A percentile compares a stretch with the other conserved stretches of the same genome.
These are phyloP conservation scores for Colletotrichum horii DNA, from an alignment of 2,329 filamentous ascomycete genomes.

Conservation along the genomic window DNA sequence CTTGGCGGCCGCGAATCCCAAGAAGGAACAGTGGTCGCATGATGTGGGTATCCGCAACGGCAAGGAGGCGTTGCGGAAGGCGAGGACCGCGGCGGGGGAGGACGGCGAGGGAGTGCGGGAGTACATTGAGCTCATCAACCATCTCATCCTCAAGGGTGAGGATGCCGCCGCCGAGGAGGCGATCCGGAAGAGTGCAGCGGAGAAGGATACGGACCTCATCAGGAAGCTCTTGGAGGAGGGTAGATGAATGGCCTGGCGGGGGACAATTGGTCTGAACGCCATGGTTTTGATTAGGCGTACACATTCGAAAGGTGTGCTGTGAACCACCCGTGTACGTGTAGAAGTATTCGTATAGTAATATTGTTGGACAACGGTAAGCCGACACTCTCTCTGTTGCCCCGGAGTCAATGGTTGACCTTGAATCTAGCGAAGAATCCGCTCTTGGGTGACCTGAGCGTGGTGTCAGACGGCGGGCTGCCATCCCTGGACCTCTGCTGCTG, in stretches of 20 bases:
- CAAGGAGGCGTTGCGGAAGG: constrained; percentile 56
- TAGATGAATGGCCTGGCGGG: constrained; percentile 29
- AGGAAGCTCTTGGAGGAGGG: constrained; percentile 53
- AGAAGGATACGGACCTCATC: constrained; percentile 55
- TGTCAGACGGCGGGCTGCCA: constrained; percentile 20
- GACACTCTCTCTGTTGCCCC: not conserved
- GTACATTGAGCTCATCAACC: constrained; percentile 62
- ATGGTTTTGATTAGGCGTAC: not conserved
- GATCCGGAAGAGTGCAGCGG: constrained; percentile 49
- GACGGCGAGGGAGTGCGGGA: constrained; percentile 65
- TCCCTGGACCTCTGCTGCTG: constrained; percentile 23
- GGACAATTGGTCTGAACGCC: not conserved
- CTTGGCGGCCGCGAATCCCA: constrained; percentile 24
- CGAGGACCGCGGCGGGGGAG: constrained; percentile 54
- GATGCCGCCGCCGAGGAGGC: constrained; percentile 34
- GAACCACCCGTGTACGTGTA: not conserved
- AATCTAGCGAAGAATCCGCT: constrained; percentile 49
- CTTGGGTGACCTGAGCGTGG: constrained; percentile 31
- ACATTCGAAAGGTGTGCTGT: not conserved
- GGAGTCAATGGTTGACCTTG: constrained; percentile 29
- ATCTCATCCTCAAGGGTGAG: constrained; percentile 46
- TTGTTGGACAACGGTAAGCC: not conserved
- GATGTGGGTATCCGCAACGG: constrained; percentile 64
- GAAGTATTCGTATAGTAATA: not conserved
- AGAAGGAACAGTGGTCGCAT: constrained; percentile 57